Conservation (phyloP, 2,329 filamentous ascomycete genomes). For the Monosporascus sp. region DNA sequence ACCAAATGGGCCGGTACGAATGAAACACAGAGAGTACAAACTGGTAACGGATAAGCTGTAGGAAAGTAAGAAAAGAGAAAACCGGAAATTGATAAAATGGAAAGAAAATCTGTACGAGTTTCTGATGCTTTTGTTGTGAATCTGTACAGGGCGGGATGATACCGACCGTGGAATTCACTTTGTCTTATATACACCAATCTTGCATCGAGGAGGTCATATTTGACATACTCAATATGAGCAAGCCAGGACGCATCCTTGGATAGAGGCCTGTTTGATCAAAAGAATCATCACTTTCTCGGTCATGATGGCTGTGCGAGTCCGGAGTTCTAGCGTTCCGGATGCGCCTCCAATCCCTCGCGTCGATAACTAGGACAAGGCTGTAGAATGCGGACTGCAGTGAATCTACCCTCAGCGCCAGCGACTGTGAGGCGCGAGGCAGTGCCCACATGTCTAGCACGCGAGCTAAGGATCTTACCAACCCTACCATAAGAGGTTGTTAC, state of each 20-base stretch:
- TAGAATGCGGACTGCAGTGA: background rate
- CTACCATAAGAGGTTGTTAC: background rate
- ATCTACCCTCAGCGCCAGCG: background rate
- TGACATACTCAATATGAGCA: background rate
- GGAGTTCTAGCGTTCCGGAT: background rate
- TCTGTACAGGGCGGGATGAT: background rate
- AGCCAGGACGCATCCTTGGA: too few relatives aligned
- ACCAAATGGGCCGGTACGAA: background rate
- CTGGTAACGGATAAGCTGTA: slow-evolving; percentile 8
- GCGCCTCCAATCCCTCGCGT: background rate
- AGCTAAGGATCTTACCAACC: background rate
- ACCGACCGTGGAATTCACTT: slow-evolving; percentile 1
- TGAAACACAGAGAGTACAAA: slow-evolving; percentile 5
- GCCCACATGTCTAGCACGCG: background rate
- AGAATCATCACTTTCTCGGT: background rate
- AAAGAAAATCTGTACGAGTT: slow-evolving; percentile 1
- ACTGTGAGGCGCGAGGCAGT: background rate
- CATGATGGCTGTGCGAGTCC: background rate
- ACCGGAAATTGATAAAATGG: slow-evolving; percentile 7
- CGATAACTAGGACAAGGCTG: background rate
- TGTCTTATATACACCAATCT: slow-evolving; percentile 7
- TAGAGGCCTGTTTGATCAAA: too few relatives aligned
- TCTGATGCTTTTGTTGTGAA: slow-evolving; percentile 3
- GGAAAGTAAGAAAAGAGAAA: slow-evolving; percentile 4
- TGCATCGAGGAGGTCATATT: background rate